These are phyloP conservation scores for Apiospora saccharicola DNA, from an alignment of 2,329 filamentous ascomycete species.

Conservation along the genomic window DNA sequence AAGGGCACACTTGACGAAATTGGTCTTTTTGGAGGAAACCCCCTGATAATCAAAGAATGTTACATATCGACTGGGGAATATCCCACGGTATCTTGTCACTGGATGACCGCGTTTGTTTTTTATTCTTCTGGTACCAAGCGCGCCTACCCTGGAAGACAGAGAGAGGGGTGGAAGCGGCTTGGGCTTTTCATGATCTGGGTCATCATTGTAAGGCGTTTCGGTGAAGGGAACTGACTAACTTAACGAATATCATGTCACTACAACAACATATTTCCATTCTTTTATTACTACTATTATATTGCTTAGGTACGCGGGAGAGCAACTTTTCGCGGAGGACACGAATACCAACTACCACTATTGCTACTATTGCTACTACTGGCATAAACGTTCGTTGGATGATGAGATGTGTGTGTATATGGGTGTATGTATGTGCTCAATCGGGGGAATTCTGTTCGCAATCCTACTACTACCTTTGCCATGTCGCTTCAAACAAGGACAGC, in stretches of 20 bases:
- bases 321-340: neutral
- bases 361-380: neutral
- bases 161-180: neutral
- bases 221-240: neutral
- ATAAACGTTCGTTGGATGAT: neutral
- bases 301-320: neutral
- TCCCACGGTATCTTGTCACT: neutral
- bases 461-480: neutral
- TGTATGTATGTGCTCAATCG: neutral
- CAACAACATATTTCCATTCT: constrained; percentile 13
- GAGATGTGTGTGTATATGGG: neutral
- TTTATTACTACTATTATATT: neutral
- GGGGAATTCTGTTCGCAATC: neutral
- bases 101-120: neutral
- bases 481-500: neutral
- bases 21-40: neutral
- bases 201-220: constrained; percentile 18
- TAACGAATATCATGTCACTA: constrained; percentile 17
- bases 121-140: neutral
- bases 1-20: neutral
- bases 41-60: neutral
- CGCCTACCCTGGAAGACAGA: neutral
- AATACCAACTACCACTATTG: neutral
- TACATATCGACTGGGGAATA: neutral
- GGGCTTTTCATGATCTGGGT: neutral